Evolutionary conservation across 2,329 filamentous ascomycete species (phyloP), one percentile per base, ranked within the genome.

Genomic region (Parastagonospora nodorum): DNA sequence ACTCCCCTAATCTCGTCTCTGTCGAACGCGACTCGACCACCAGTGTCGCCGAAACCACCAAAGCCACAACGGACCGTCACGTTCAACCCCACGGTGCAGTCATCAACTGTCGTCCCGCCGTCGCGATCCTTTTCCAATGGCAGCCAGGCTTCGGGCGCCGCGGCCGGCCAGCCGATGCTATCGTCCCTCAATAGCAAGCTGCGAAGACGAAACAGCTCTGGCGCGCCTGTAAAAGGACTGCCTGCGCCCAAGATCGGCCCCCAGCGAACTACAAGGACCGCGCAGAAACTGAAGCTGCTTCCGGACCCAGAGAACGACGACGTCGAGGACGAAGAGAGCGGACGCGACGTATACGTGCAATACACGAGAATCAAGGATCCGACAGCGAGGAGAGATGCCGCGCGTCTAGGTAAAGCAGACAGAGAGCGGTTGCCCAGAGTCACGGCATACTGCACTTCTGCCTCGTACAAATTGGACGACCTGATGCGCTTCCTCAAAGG

Each of bases 331-430:
- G 93, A 96, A 67, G 93, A 97, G 74, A 94, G 90, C 66, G 92
- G 92, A 8, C 82, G 92, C 58, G 94, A 99, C 71, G 94, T 99
- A 29, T 99, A 99, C 77, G 93, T 92, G 24, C 94, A 99, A 73
- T 97, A 97, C 73, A 96, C 93, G 8, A 84, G 94, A 38, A 99
- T 99, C 76, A 97, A 97, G 74, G 94, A 99, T 68, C 92, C 93
- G 0, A 96, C 88, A 0, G 94, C 94, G 8, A 82, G 94, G 55
- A 84, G 94, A 65, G 93, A 97, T 80, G 94, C 94, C 12, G 94
- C 94, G 27, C 82, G 92, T 48, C 76, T 99, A 35, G 94, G 94
- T 32, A 99, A 97, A 74, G 92, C 93, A 33, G 94, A 99, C 72
- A 84, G 94, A 49, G 88, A 91, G 57, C 84, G 88, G 57, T 77